Conservation (phyloP, 352 stramenopile genomes). For the Phytophthora capsici region DNA sequence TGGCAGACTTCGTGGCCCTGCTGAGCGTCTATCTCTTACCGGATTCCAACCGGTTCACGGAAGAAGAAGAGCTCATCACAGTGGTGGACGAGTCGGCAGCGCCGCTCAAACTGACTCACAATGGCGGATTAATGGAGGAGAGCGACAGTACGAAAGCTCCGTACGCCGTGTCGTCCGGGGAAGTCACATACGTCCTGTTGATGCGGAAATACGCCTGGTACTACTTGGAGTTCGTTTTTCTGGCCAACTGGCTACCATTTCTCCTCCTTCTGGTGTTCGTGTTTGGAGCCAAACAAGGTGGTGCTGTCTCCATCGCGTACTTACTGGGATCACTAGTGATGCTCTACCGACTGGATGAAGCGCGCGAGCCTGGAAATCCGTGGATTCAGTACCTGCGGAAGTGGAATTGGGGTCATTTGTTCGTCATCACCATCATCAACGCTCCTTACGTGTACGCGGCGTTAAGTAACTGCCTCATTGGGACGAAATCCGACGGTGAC, state of each 20-base stretch:
- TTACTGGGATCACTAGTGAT: constrained; percentile 73
- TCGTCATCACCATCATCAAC: constrained; percentile 78
- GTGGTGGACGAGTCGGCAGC: constrained; percentile 37
- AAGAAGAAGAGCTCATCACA: constrained; percentile 38
- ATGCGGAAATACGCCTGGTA: constrained; percentile 76
- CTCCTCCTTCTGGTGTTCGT: constrained; percentile 79
- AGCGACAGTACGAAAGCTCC: constrained; percentile 2
- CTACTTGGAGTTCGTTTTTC: constrained; percentile 68
- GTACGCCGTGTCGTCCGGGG: constrained; percentile 27
- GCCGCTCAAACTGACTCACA: constrained; percentile 13
- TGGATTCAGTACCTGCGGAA: constrained; percentile 83
- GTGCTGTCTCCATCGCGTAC: constrained; percentile 78
- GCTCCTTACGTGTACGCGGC: constrained; percentile 63
- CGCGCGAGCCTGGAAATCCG: constrained; percentile 52
- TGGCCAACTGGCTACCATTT: constrained; percentile 71
- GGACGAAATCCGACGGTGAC: constrained; percentile 22
- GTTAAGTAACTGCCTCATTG: constrained; percentile 60
- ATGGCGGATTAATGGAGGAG: constrained; percentile 10
- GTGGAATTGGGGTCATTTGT: constrained; percentile 86
- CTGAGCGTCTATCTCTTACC: constrained; percentile 76
- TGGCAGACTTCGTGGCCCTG: constrained; percentile 78
- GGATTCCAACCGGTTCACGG: constrained; percentile 49
- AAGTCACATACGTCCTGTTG: constrained; percentile 61
- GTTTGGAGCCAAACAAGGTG: constrained; percentile 71
- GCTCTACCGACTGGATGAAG: constrained; percentile 81